Base-by-base conservation (phyloP, 1,284 basidiomycete genomes). In the Apiotrichum montevideense region DNA sequence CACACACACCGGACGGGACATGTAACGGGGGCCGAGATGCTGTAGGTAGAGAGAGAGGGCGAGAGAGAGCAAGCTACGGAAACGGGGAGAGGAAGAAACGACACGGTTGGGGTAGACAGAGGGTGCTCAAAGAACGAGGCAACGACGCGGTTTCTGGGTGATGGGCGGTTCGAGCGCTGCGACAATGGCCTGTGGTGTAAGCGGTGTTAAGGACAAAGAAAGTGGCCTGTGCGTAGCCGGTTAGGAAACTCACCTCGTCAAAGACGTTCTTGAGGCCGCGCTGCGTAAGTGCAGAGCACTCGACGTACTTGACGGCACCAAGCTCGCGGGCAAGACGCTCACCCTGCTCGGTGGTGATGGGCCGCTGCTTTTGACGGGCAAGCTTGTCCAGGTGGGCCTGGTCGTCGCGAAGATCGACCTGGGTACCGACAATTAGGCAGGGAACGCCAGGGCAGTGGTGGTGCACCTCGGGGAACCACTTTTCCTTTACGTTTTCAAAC, bases 401-500 rank as follows among this genome's bases (percentile, higher is more conserved):
- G 75, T 98, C 96, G 70, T 97, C 94, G 72, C 96, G 84, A 77
- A 99, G 78, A 83, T 99, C 96, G 74, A 98, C 84, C 81, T 99
- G 96, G 41, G 96, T 99, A 63, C 96, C 95, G 55, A 98, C 95
- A 71, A 98, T 97, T 69, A 98, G 85, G 82, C 94, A 97, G 64
- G 95, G 95, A 56, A 98, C 95, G 58, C 95, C 95, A n/a, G 96
- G 96, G 82, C 96, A 99, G 77, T 99, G 95, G 78, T 98, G 95
- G 77, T 94, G 93, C 52, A 98, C 95, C 80, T 99, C 96, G 34
- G 95, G 96, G 84, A 98, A 97, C 95, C 95, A 99, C 78, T 99
- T 99, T 80, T 98, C 95, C 83, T 96, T 98, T 70, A 99, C 95
- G 87, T 99, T 98, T 79, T 99, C 95, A 74, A 97, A 99, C 53